Conservation (phyloP, 805 yeast species). For the Martiniozyma abietophila region DNA sequence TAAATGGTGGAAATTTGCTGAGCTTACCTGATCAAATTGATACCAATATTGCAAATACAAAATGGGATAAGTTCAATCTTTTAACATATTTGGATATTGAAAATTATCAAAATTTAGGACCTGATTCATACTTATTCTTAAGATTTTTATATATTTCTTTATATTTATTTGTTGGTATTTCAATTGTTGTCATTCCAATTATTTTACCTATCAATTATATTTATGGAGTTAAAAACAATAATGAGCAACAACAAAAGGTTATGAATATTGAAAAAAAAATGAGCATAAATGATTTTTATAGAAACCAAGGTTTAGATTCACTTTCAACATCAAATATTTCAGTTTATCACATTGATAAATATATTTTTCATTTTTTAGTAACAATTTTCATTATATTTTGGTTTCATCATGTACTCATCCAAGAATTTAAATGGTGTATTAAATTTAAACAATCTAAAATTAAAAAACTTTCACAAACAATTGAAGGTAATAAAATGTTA, state of each 20-base stretch:
- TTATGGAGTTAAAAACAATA: conserved; percentile 23
- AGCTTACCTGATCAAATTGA: neutral
- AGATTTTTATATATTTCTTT: conserved; percentile 48
- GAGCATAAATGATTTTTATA: conserved; percentile 2
- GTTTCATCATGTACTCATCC: conserved; percentile 46
- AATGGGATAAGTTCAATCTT: conserved; percentile 1
- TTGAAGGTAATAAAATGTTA: conserved; percentile 16
- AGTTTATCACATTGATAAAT: conserved; percentile 35
- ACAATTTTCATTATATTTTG: conserved; percentile 43
- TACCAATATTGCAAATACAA: neutral
- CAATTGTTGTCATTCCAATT: conserved; percentile 46
- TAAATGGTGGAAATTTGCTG: neutral
- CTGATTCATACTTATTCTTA: conserved; percentile 69
- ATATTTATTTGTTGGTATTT: conserved; percentile 41
- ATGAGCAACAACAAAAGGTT: neutral
- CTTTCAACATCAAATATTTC: conserved; percentile 68
- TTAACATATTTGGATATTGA: conserved; percentile 25
- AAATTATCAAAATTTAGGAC: conserved; percentile 43
- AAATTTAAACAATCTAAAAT: conserved; percentile 38
- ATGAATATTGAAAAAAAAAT: neutral
- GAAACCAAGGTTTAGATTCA: conserved; percentile 45
- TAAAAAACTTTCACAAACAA: conserved; percentile 17
- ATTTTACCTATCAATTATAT: conserved; percentile 55
- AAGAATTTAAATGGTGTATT: conserved; percentile 47
- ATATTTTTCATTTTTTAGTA: conserved; percentile 56